Evolutionary conservation across 208 protist genomes (phyloP), one percentile per base, ranked within the genome.

Genomic region (Leishmania gerbilli): DNA sequence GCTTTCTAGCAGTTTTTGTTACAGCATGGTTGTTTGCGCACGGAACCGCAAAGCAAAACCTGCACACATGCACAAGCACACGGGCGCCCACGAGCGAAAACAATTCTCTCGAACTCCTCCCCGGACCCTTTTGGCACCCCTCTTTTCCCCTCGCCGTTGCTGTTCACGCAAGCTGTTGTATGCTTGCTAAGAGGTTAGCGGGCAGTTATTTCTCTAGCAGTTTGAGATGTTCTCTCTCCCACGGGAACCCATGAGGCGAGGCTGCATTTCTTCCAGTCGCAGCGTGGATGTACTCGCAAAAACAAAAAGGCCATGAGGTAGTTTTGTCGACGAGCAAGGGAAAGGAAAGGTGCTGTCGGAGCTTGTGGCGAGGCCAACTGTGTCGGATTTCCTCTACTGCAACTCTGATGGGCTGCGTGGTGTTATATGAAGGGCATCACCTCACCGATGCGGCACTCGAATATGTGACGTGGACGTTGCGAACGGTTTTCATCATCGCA

Each of bases 1-100:
- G 2, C 60, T 86, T 77, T 81, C 51, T 82, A 34, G 80, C 76
- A 56, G 40, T 51, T 76, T 80, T 27, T 81, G 65, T 68, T 85
- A 58, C 21, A 19, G 45, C 74, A 56, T 64, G 45, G 27, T 8
- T 53, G 27, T 37, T 65, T 85, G 13, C 82, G 45, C 77, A 56
- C 49, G 17, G 60, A 11, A 9, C 19, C 34, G 31, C 21, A 34
- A 62, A 60, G 15, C 45, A 42, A 60, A 77, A 77, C n/a, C 19
- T 17, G 24, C 21, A 77, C 49, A 62, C 31, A 64, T 51, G 37
- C 21, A 64, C 45, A 58, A 58, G n/a, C 9, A 67, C 65, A 74
- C 71, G 67, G 6, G 56, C 62, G 53, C 42, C n/a, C 31, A 62
- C 51, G 9, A 34, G 19, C 24, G 69, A 24, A 53, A 3, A 45